Evolutionary conservation across 2,329 filamentous ascomycete genomes (phyloP), one percentile per base, ranked within the genome.

Genomic region (Botryotinia calthae): DNA sequence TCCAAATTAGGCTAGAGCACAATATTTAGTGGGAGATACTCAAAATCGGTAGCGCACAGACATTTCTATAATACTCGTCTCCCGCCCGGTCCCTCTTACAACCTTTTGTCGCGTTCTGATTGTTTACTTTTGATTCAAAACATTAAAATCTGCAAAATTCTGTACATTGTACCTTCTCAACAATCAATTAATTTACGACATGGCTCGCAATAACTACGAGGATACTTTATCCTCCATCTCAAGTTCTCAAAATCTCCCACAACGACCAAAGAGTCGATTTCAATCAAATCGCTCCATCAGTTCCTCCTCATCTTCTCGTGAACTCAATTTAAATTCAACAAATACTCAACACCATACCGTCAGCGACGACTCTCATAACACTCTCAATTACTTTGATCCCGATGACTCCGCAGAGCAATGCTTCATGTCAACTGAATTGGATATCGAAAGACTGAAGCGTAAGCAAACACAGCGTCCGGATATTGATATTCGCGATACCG

Each of bases 401-500:
- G 68, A 71, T 25, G 40, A 62, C 22, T 63, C 68, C 31, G 68
- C 58, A 12, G 68, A 71, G n/a, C 56, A 71, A 48, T 62, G 58
- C 28, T 54, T 64, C 7, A 63, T 62, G 42, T 71, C 68, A 4
- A 71, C 68, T 25, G 56, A 71, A 28, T 64, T 71, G 42, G 68
- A 71, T 25, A 71, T 71, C 16, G 42, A 64, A 37, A 62, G 68
- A 28, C 34, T 37, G 31, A 51, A 64, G 28, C 68, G 68, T 44
- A 71, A 64, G 44, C 65, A 71, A 65, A 61, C 20, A 73, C 75
- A 54, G 75, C 75, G 46, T 74, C 79, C 48, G 79, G 79, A 67
- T 9, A 67, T 67, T 42, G 73, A 78, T 20, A 75, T 81, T 42
- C 80, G 79, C 58, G 77, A 78, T 37, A 80, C 80, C n/a, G 77